Base-by-base conservation (phyloP, 495 filamentous ascomycete genomes). In the Penicillium diatomitis region DNA sequence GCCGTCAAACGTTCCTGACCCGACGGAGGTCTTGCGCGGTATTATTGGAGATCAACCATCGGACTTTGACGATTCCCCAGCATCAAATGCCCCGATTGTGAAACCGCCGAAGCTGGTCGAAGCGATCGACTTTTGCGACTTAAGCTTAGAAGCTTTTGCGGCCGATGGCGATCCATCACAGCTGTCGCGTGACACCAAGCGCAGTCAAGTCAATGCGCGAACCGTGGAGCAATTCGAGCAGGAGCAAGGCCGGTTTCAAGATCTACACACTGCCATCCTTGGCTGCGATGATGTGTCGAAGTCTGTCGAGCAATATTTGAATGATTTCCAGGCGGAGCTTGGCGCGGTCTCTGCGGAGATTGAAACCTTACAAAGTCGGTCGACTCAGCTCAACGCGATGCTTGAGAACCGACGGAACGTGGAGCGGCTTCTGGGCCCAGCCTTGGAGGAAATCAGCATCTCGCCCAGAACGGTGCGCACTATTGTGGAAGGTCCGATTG, bases 341-440 rank as follows among this genome's bases (percentile, higher is more conserved):
- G 90, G 88, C 3, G 78, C 80, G 2, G 94, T 98, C 5, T 96
- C 92, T 6, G 82, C 87, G 3, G 92, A 98, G 60, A 98, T 98
- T 30, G 94, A 98, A 67, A 88, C 80, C 9, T 71, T 98, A 11
- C 92, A 98, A 64, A 80, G 84, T 32, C 82, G 90, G 11, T 97
- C 92, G 2, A 80, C 82, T 4, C 79, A 84, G 32, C 65, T 98
- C 51, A 96, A 90, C 54, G 79, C 84, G n/a, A 82, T 88, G 64
- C 68, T 97, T 32, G 86, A 91, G 57, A 97, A 97, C 56, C 74
- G 92, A 27, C 89, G 86, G 56, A 78, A 84, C 12, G 89, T 96
- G 6, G 92, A 98, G 66, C 89, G 86, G 63, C 71, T 87, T 1
- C 71, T 98, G 7, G 94, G 87, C 0, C 94, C 92, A 0, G 79